phyloP scores from a whole-genome alignment of 768 basidiomycete species.

The Phylloporus sp. region DNA sequence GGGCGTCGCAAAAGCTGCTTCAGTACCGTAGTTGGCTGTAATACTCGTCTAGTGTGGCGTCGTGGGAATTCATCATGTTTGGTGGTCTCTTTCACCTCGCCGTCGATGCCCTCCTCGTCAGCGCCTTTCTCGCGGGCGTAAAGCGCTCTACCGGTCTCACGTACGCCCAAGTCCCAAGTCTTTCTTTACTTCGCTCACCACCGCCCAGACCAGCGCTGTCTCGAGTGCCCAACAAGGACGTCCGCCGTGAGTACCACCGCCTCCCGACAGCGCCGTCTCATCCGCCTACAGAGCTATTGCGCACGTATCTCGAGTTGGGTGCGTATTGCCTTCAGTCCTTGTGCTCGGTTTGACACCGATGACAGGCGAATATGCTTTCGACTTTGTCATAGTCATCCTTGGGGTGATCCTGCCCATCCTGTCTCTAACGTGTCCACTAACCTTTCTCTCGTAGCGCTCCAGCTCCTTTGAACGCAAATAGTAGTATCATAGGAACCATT shows the following conservation, averaged over 20 bases:
- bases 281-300: constrained; percentile 51
- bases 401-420: constrained; percentile 45
- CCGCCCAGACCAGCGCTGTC: constrained; percentile 59
- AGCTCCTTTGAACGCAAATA: constrained; percentile 60
- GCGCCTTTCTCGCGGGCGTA: constrained; percentile 79
- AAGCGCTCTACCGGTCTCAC: constrained; percentile 81
- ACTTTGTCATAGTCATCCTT: constrained; percentile 79
- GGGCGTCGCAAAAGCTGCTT: constrained; percentile 31
- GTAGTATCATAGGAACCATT: constrained; percentile 5
- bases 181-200: background rate
- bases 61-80: constrained; percentile 29
- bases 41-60: background rate
- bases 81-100: constrained; percentile 53
- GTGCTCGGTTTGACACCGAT: background rate
- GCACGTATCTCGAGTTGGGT: constrained; percentile 80
- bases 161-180: constrained; percentile 40
- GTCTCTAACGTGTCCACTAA: constrained; percentile 2
- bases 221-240: constrained; percentile 81
- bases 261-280: constrained; percentile 3
- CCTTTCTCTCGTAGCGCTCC: constrained; percentile 47
- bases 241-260: constrained; percentile 59
- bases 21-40: constrained; percentile 22
- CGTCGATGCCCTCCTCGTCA: constrained; percentile 73
- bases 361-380: constrained; percentile 78
- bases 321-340: constrained; percentile 19